Conservation (phyloP, 2,329 filamentous ascomycete genomes). For the Xylaria sp. region DNA sequence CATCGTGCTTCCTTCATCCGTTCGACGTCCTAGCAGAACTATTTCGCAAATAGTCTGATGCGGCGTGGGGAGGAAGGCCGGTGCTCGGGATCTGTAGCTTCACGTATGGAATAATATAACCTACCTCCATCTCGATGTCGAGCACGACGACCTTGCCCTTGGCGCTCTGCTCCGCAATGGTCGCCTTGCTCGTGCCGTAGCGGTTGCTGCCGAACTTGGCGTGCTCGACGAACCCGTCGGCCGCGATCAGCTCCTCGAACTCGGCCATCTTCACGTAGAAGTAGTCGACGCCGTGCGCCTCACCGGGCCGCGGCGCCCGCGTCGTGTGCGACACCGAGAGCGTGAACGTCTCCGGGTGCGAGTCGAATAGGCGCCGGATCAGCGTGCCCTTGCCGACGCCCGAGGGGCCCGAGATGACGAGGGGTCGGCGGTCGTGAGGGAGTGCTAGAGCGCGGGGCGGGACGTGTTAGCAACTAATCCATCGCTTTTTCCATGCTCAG, state of each 20-base stretch:
- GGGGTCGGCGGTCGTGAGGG: constrained; percentile 61
- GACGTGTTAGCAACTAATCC: constrained; percentile 1
- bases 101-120: constrained; percentile 31
- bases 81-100: background rate
- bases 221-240: constrained; percentile 80
- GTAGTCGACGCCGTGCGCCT: constrained; percentile 80
- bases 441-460: constrained; percentile 18
- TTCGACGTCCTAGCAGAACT: background rate
- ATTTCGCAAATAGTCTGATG: background rate
- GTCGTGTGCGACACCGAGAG: constrained; percentile 79
- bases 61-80: background rate
- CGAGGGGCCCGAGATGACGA: constrained; percentile 80
- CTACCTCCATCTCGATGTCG: constrained; percentile 95
- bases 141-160: constrained; percentile 79
- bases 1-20: background rate
- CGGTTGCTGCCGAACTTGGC: constrained; percentile 84
- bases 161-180: constrained; percentile 75
- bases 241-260: constrained; percentile 71
- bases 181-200: constrained; percentile 84
- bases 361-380: constrained; percentile 70
- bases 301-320: constrained; percentile 73
- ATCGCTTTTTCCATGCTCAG: background rate
- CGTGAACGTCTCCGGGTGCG: constrained; percentile 56
- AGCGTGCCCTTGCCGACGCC: constrained; percentile 85
- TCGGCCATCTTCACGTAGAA: constrained; percentile 71